Conservation (phyloP, 139 green algal species). For the Edaphochlamys debaryana region DNA sequence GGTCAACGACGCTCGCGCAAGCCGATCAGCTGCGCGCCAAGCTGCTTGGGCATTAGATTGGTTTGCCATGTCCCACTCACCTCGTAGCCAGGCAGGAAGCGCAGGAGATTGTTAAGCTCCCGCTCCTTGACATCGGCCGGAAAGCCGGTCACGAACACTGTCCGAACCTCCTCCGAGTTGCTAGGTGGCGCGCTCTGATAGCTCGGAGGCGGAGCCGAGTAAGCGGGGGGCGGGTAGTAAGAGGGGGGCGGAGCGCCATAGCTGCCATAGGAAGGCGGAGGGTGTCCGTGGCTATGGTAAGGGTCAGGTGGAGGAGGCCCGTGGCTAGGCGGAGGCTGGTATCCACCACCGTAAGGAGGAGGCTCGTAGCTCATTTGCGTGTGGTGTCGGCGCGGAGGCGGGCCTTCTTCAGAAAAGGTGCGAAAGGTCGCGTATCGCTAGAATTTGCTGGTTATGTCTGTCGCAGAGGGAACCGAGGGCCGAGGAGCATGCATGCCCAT, state of each 20-base stretch:
- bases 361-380: conserved; percentile 42
- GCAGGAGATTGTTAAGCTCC: conserved; percentile 95
- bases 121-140: conserved; percentile 89
- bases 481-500: too few species aligned
- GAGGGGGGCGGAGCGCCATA: conserved; percentile 6
- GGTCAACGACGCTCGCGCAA: too few species aligned
- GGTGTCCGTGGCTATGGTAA: background rate
- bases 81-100: conserved; percentile 93
- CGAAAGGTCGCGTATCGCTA: too few species aligned
- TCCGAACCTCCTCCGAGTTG: conserved; percentile 80
- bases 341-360: conserved; percentile 15
- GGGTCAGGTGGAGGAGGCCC: background rate
- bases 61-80: conserved; percentile 45
- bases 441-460: too few species aligned
- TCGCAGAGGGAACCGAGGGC: too few species aligned
- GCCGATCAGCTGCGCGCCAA: too few species aligned
- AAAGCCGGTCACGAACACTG: conserved; percentile 92
- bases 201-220: background rate
- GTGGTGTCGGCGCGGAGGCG: too few species aligned
- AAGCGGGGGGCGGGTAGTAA: conserved; percentile 9
- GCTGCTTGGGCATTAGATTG: too few species aligned
- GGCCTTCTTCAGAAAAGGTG: too few species aligned
- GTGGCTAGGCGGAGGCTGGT: conserved; percentile 16
- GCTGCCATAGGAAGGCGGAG: conserved; percentile 1
- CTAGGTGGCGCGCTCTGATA: background rate